Conservation (phyloP, 768 basidiomycete species). For the Mrakia frigida region DNA sequence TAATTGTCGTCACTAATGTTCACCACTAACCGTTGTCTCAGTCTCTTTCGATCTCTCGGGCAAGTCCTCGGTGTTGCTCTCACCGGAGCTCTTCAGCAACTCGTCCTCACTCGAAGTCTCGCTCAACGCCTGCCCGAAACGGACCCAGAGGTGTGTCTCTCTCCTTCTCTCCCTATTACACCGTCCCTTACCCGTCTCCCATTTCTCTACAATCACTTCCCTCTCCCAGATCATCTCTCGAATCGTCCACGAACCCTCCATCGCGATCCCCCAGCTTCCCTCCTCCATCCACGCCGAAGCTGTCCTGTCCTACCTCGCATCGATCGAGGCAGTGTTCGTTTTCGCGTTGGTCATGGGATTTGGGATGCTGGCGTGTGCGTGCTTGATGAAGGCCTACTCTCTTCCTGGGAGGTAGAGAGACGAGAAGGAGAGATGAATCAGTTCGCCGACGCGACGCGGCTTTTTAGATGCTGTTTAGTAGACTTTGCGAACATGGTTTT, state of each 20-base stretch:
- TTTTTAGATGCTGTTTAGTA: neutral
- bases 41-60: slow-evolving; percentile 40
- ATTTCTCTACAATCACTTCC: too few relatives aligned
- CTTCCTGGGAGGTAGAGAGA: slow-evolving; percentile 19
- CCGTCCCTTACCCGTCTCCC: neutral
- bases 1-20: too few relatives aligned
- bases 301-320: slow-evolving; percentile 36
- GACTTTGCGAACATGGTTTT: neutral
- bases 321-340: slow-evolving; percentile 33
- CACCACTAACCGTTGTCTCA: neutral
- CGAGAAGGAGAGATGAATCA: neutral
- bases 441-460: neutral
- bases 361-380: neutral
- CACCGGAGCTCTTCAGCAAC: slow-evolving; percentile 40
- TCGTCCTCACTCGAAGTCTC: slow-evolving; percentile 28
- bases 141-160: neutral
- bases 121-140: neutral
- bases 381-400: slow-evolving; percentile 16
- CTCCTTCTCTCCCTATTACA: neutral
- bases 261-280: slow-evolving; percentile 35
- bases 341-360: neutral
- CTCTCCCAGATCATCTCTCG: slow-evolving; percentile 27
- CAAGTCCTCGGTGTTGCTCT: slow-evolving; percentile 41
- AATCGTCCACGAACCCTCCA: slow-evolving; percentile 38
- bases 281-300: slow-evolving; percentile 32